Conservation (phyloP, 805 yeast species). For the Schizosaccharomyces pombe region DNA sequence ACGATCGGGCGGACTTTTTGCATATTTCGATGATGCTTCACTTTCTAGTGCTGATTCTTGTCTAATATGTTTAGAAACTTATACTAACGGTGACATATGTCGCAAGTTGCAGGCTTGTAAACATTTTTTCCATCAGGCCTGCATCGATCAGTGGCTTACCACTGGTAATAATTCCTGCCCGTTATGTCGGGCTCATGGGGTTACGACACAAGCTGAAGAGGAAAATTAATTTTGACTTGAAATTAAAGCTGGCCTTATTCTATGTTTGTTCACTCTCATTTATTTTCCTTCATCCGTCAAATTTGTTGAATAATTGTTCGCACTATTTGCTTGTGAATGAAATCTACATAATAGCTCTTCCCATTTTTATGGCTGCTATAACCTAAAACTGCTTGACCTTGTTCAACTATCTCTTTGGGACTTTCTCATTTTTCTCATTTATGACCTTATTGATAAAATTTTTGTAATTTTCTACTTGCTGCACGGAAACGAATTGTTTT, state of each 20-base stretch:
- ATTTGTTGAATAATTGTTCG: too few relatives aligned
- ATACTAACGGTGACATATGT: conserved; percentile 23
- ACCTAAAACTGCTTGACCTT: too few relatives aligned
- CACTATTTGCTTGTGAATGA: too few relatives aligned
- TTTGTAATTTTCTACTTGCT: too few relatives aligned
- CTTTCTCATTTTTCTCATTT: too few relatives aligned
- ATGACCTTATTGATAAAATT: too few relatives aligned
- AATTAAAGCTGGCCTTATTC: not conserved
- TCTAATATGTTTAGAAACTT: conserved; percentile 30
- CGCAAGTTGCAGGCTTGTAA: conserved; percentile 24
- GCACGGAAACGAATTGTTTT: too few relatives aligned
- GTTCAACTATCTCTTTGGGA: too few relatives aligned
- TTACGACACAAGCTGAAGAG: not conserved
- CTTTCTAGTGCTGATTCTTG: conserved; percentile 17
- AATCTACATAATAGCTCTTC: too few relatives aligned
- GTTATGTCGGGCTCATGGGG: conserved; percentile 20
- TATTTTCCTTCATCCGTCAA: too few relatives aligned
- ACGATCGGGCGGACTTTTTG: conserved; percentile 18
- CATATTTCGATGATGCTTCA: not conserved
- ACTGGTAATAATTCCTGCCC: conserved; percentile 36
- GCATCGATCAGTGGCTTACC: conserved; percentile 33
- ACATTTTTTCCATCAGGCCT: conserved; percentile 30
- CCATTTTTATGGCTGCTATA: too few relatives aligned
- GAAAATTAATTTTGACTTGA: not conserved
- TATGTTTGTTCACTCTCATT: not conserved